Conservation (phyloP, 164 flowering plant genomes). For the Berberis thunbergii region DNA sequence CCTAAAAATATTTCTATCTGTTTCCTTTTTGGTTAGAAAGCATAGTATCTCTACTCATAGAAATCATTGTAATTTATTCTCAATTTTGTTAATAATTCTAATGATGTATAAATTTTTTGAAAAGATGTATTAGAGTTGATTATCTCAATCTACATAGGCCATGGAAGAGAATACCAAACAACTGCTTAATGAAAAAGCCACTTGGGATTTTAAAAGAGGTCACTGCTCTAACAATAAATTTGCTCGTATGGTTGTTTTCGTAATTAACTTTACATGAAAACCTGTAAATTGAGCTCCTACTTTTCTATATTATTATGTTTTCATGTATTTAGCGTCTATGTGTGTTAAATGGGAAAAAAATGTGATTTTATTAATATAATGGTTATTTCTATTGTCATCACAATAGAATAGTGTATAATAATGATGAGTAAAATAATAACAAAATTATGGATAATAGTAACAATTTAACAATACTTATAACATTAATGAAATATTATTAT, state of each 20-base stretch:
- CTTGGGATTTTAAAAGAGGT: slow-evolving; percentile 18
- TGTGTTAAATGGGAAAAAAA: not conserved
- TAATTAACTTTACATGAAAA: not conserved
- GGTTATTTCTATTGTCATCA: too few species aligned
- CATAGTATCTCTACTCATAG: not conserved
- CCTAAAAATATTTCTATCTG: not conserved
- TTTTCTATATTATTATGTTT: not conserved
- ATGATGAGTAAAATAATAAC: too few species aligned
- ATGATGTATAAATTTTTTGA: not conserved
- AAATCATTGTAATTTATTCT: not conserved
- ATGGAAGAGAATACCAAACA: slow-evolving; percentile 24
- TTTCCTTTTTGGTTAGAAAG: not conserved
- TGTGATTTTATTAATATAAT: not conserved
- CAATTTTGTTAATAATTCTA: not conserved
- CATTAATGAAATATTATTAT: too few species aligned
- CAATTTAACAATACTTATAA: too few species aligned
- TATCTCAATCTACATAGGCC: slow-evolving; percentile 14
- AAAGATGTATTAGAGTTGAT: not conserved
- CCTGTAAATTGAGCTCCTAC: not conserved
- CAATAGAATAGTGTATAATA: too few species aligned
- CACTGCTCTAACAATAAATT: not conserved
- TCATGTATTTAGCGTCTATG: not conserved
- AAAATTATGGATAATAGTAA: too few species aligned
- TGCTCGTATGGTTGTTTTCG: too few species aligned
- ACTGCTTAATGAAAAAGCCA: slow-evolving; percentile 18